phyloP scores from a whole-genome alignment of 2,329 filamentous ascomycete species.

The Sporothrix euskadiensis region DNA sequence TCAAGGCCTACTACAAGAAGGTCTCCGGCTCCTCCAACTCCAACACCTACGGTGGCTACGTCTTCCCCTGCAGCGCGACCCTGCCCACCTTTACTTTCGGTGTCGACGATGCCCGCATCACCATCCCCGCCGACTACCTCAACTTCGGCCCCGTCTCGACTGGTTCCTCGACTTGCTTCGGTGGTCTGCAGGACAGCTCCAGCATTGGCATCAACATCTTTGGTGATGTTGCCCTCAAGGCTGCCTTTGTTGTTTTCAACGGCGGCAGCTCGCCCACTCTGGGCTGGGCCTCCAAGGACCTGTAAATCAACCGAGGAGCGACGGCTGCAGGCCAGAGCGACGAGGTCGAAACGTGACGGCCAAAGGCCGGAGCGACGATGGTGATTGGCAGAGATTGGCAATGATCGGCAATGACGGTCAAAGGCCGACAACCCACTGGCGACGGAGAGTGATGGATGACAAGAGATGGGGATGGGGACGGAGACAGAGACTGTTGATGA shows the following conservation, averaged over 20 bases:
- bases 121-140: conserved; percentile 41
- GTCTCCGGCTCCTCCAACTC: conserved; percentile 43
- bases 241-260: conserved; percentile 40
- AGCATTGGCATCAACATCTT: conserved; percentile 38
- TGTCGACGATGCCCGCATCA: conserved; percentile 39
- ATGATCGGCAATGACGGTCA: not conserved
- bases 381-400: not conserved
- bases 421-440: not conserved
- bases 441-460: not conserved
- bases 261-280: conserved; percentile 39
- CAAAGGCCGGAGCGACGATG: not conserved
- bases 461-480: not conserved
- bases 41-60: conserved; percentile 40
- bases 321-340: not conserved
- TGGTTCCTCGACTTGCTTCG: conserved; percentile 43
- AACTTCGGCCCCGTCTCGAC: conserved; percentile 38
- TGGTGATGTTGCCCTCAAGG: conserved; percentile 40
- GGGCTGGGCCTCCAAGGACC: conserved; percentile 34
- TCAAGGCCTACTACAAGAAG: conserved; percentile 44
- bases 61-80: conserved; percentile 41
- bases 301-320: conserved; percentile 15
- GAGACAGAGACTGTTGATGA: not conserved
- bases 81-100: conserved; percentile 43
- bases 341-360: not conserved
- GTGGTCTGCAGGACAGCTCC: conserved; percentile 40